Conservation (phyloP, 2,329 filamentous ascomycete species). For the Rutstroemia sp. region DNA sequence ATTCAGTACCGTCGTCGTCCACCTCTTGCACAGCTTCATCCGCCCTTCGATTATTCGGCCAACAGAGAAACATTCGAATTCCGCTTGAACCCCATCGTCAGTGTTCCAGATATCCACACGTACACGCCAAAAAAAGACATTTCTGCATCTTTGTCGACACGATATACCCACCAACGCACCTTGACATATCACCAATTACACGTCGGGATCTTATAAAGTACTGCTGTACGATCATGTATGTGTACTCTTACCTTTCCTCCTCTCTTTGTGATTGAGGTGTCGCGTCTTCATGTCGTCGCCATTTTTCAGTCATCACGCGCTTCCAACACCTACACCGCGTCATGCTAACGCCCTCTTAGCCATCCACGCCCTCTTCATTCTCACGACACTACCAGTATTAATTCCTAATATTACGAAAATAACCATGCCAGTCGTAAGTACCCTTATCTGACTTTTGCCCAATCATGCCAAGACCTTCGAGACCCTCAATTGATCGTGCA, state of each 20-base stretch:
- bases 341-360: constrained; percentile 21
- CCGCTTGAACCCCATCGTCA: neutral
- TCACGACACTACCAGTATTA: constrained; percentile 17
- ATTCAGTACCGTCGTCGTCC: neutral
- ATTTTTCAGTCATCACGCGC: constrained; percentile 16
- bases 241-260: constrained; percentile 5
- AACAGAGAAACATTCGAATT: neutral
- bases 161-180: constrained; percentile 16
- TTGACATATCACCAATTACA: constrained; percentile 14
- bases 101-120: neutral
- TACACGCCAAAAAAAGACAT: constrained; percentile 3
- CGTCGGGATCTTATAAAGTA: constrained; percentile 6
- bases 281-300: constrained; percentile 19
- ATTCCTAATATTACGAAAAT: constrained; percentile 29
- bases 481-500: neutral
- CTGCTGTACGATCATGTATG: constrained; percentile 18
- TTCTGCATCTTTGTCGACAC: constrained; percentile 9
- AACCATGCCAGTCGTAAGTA: constrained; percentile 50
- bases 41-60: neutral
- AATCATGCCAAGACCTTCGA: neutral
- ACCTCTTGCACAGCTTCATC: too few species aligned
- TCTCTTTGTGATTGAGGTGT: constrained; percentile 1
- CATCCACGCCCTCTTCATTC: constrained; percentile 8
- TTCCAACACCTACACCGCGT: constrained; percentile 22
- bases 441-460: constrained; percentile 10